Base-by-base conservation (phyloP, 2,329 filamentous ascomycete genomes). In the Diaporthe eres region DNA sequence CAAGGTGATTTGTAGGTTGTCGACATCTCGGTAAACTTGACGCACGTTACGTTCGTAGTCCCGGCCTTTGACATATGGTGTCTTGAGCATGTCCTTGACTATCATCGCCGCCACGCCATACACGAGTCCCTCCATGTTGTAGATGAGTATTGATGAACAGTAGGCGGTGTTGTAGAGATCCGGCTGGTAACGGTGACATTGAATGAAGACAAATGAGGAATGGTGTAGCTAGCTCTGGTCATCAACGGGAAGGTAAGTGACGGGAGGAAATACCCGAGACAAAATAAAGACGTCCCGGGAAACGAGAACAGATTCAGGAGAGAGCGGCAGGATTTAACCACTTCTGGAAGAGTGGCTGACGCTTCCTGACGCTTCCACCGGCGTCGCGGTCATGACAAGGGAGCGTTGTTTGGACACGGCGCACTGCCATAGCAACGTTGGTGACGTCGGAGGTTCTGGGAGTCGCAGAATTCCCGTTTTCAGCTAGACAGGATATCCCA, bases 41-140 rank as follows among this genome's bases (percentile, higher is more conserved):
- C 74, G 74, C 8, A 75, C 74, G 47, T 71, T 75, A 9, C 74
- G 74, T 53, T 75, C 74, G 37, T 75, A 75, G 57, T 75, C 74
- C 19, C 74, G 65, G 9, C 67, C 67, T 28, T 71, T 75, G 13
- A 65, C 22, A 22, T 72, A 75, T 34, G 55, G 74, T 13, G 49
- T 39, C 49, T 75, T 75, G 39, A 75, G 17, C 17, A 71, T 60
- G 13, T 75, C 74, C 57, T 75, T 75, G 57, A 71, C 55, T n/a
- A 75, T 44, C 74, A 75, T 72, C 44, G 74, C 65, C 42, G 67
- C 67, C 57, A 72, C 67, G 22, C 67, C 67, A 34, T 53, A 65
- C 4, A 71, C 42, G 42, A 75, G 22, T 42, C 74, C 74, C 47
- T 71, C 74, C 74, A 65, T 75, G 2, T 39, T 74, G 65, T n/a